A percentile compares a stretch with the other conserved stretches of the same genome.
Evolutionary conservation across 768 basidiomycete species (phyloP).

Genomic region (Boletellus emodensis): DNA sequence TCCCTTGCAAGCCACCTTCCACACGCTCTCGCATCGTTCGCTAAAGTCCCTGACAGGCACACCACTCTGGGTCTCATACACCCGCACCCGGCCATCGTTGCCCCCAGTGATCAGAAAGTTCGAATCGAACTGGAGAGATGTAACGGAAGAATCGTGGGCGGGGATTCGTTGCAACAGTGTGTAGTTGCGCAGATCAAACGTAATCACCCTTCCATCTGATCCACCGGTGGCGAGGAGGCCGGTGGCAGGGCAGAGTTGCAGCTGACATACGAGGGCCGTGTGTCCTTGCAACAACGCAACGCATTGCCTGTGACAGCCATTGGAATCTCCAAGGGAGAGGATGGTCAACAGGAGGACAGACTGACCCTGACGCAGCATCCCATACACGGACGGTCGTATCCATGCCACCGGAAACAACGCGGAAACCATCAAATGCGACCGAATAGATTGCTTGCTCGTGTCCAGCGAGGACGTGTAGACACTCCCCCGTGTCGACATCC

Average conservation of each 20-base stretch:
- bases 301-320: conserved; percentile 54
- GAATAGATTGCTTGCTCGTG: conserved; percentile 89
- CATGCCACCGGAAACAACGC: conserved; percentile 81
- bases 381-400: conserved; percentile 94
- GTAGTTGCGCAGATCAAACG: conserved; percentile 52
- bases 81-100: conserved; percentile 76
- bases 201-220: conserved; percentile 83
- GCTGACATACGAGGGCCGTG: conserved; percentile 86
- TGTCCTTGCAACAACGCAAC: conserved; percentile 85
- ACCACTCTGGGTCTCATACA: conserved; percentile 69
- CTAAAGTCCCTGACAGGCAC: conserved; percentile 69
- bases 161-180: conserved; percentile 60
- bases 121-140: conserved; percentile 81
- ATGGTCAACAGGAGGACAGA: conserved; percentile 2
- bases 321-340: background rate
- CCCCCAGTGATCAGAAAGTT: conserved; percentile 81
- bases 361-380: conserved; percentile 82
- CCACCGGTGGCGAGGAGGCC: conserved; percentile 74
- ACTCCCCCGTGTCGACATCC: conserved; percentile 87
- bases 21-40: conserved; percentile 75
- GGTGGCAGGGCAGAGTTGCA: conserved; percentile 64
- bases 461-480: conserved; percentile 74
- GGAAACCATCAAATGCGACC: conserved; percentile 83
- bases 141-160: conserved; percentile 86
- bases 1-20: conserved; percentile 76